phyloP scores from a whole-genome alignment of 495 filamentous ascomycete genomes.

The Endocarpon pusillum region DNA sequence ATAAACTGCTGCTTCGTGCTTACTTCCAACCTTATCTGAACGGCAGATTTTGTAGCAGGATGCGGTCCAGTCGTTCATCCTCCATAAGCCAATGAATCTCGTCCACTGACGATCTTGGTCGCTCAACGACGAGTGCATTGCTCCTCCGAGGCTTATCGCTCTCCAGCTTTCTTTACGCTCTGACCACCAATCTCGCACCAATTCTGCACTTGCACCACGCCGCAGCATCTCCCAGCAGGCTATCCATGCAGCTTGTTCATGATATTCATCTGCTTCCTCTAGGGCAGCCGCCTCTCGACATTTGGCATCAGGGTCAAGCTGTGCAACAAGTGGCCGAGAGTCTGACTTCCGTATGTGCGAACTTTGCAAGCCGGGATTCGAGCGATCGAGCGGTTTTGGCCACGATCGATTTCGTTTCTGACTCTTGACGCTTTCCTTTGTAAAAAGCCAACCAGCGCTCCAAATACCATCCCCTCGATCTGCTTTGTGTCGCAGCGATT shows the following conservation, averaged over 20 bases:
- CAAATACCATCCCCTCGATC: constrained; percentile 51
- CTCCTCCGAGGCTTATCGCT: constrained; percentile 35
- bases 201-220: constrained; percentile 50
- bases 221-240: constrained; percentile 78
- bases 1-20: constrained; percentile 79
- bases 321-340: constrained; percentile 56
- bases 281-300: constrained; percentile 57
- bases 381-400: constrained; percentile 35
- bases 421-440: constrained; percentile 73
- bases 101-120: constrained; percentile 3
- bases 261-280: constrained; percentile 64
- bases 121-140: constrained; percentile 12
- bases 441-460: constrained; percentile 80
- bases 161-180: constrained; percentile 73
- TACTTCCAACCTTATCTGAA: background rate
- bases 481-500: constrained; percentile 42
- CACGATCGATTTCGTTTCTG: constrained; percentile 59
- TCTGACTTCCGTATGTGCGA: constrained; percentile 37
- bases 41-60: background rate
- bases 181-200: constrained; percentile 65
- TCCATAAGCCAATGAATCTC: background rate
- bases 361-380: constrained; percentile 32
- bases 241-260: constrained; percentile 76
- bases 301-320: constrained; percentile 82
- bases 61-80: background rate